Percentiles rank a stretch among this genome's conserved stretches.
phyloP scores from a whole-genome alignment of 2,329 filamentous ascomycete species.

The Acrocalymma vagum region DNA sequence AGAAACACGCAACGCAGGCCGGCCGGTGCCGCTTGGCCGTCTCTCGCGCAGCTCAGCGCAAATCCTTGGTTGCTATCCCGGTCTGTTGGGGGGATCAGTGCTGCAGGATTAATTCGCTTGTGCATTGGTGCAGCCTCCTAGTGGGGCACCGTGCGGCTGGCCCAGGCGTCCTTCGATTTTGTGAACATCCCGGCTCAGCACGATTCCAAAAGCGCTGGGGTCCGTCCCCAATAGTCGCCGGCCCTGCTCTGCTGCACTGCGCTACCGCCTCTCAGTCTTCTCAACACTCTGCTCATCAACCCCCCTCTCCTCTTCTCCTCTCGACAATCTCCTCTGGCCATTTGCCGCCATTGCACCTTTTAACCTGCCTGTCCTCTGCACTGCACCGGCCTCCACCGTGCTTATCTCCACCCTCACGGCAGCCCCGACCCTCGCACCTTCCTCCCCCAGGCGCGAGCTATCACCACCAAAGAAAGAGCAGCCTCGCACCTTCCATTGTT shows the following conservation, averaged over 20 bases:
- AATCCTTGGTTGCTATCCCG: slow-evolving; percentile 37
- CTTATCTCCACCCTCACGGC: slow-evolving; percentile 23
- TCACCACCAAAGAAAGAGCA: not conserved
- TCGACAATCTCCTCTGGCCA: slow-evolving; percentile 39
- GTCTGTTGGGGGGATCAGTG: slow-evolving; percentile 43
- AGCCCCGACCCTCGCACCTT: slow-evolving; percentile 28
- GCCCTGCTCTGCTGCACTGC: slow-evolving; percentile 37
- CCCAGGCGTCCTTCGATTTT: slow-evolving; percentile 36
- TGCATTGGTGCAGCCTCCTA: slow-evolving; percentile 33
- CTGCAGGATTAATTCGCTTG: slow-evolving; percentile 34
- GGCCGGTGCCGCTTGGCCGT: slow-evolving; percentile 40
- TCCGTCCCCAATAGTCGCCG: slow-evolving; percentile 42
- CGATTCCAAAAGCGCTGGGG: slow-evolving; percentile 23
- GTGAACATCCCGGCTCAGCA: slow-evolving; percentile 35
- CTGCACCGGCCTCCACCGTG: slow-evolving; percentile 18
- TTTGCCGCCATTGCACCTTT: slow-evolving; percentile 43
- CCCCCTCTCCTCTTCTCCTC: slow-evolving; percentile 27
- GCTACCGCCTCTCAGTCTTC: slow-evolving; percentile 45
- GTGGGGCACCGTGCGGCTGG: slow-evolving; percentile 20
- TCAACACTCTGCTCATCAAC: slow-evolving; percentile 46
- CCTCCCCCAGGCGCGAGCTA: slow-evolving; percentile 17
- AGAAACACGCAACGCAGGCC: too few relatives aligned
- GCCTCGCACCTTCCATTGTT: not conserved
- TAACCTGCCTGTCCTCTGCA: slow-evolving; percentile 34
- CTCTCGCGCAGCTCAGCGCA: slow-evolving; percentile 20